Base-by-base conservation (phyloP, 305 asterid genomes). In the Fraxinus angustifolia region DNA sequence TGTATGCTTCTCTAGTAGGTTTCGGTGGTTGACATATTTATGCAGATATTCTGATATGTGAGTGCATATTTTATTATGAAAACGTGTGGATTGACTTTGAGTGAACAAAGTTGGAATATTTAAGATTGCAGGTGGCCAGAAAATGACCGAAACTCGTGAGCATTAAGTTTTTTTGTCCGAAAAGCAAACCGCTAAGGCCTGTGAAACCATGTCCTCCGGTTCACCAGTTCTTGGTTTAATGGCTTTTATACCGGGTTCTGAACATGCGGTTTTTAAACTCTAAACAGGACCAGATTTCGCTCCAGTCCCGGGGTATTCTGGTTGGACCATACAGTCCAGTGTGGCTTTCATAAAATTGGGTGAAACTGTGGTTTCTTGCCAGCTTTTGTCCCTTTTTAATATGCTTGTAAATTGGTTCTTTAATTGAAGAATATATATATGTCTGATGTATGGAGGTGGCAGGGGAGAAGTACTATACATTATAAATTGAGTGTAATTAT, bases 361-460 rank as follows among this genome's bases (percentile, higher is more conserved):
- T 19, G 62, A 16, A 48, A 67, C 28, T 23, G 36, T 30, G 35
- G 74, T 35, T 74, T 72, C 38, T 56, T 23, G 35, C 45, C 80
- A 76, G 76, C 60, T 36, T 77, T 42, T 38, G 50, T 19, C 14
- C 77, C 75, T 48, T 38, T 72, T 58, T 30, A 6, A 31, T 53
- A 62, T 58, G 31, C 72, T 14, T 50, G 65, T 40, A 30, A 78
- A 12, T 28, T 34, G 78, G 33, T 30, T 34, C 33, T 34, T 73
- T 23, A 78, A 17, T 70, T 81, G 50, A 40, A 58, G 42, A 74
- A 76, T 40, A 77, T 72, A n/a, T 50, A n/a, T 50, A 21, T 62
- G 19, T 48, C 33, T 77, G 79, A 26, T 17, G 75, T 77, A 36
- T 81, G 50, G 58, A 31, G 31, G 80, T 72, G 62, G 70, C 21